Base-by-base conservation (phyloP, 345 rosid genomes). In the Passiflora organensis region DNA sequence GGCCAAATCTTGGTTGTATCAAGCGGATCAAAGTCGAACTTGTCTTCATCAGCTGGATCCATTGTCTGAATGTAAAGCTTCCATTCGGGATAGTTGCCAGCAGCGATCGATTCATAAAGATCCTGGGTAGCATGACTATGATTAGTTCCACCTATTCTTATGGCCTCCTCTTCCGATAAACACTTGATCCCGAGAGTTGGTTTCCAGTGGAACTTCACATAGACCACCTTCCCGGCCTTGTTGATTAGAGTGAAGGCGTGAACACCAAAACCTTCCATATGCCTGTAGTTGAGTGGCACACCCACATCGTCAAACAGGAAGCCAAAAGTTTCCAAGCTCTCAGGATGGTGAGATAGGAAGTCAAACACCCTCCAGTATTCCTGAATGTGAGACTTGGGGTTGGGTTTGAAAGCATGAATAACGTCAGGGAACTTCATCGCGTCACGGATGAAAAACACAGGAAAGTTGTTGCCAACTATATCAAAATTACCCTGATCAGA, bases 1-100 rank as follows among this genome's bases (percentile, higher is more conserved):
- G 72, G 72, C 72, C 67, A 68, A 36, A 48, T 68, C 72, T 61
- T 68, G 57, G 72, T 68, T 20, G 55, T 62, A 49, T 61, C 72
- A 21, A 68, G 67, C 11, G 72, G 72, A 36, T 68, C 67, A 18
- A 68, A 68, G 45, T 61, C 72, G 38, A 61, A 61, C 51, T 24
- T 60, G 42, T 68, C 54, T 43, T 68, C 72, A n/a, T 61, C 56
- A 22, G 18, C 54, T 41, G 72, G 62, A 54, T 68, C 67, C 10
- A 68, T 68, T 23, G 62, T 61, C 63, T 68, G 67, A 51, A 68
- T 51, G 66, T 54, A 68, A 38, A 68, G 72, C 43, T 60, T 68
- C 72, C 72, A 68, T 49, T 68, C 67, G 6, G 67, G 67, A 15
- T 68, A 68, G 53, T 61, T 68, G 25, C 72, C 72, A 12, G 67